A percentile compares a stretch with the other conserved stretches of the same genome.
Evolutionary conservation across 805 yeast species (phyloP).

Genomic region (Wickerhamiella brachini): DNA sequence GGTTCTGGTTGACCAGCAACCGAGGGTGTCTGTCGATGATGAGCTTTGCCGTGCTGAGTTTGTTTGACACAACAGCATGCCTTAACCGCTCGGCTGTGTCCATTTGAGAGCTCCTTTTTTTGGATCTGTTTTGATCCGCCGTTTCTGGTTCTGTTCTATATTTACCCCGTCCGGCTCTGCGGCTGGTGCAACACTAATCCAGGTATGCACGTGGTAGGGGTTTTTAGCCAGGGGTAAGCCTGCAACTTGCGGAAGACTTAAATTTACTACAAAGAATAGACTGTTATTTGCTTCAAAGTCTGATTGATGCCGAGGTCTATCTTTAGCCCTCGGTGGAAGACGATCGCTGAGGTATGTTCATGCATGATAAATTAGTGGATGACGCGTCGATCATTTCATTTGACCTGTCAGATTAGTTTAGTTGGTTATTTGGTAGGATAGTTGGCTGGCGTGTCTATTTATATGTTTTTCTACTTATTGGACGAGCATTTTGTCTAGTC

Average conservation of each 20-base stretch:
- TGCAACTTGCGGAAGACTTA: no score
- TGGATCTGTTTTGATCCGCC: not conserved
- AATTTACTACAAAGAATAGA: no score
- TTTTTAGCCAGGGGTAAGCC: not conserved
- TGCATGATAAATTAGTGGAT: not conserved
- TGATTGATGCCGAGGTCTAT: no score
- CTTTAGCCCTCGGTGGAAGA: no score
- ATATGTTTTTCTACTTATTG: no score
- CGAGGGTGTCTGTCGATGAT: constrained; percentile 57
- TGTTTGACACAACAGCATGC: constrained; percentile 49
- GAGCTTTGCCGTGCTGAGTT: constrained; percentile 47
- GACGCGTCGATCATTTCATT: not conserved
- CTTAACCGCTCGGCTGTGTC: constrained; percentile 59
- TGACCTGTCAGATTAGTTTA: no score
- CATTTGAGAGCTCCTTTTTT: constrained; percentile 28
- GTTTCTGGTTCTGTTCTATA: not conserved
- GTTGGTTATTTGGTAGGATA: no score
- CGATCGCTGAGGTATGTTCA: not conserved
- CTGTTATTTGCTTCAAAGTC: no score
- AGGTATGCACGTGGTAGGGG: not conserved
- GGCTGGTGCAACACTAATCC: not conserved
- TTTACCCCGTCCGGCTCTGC: not conserved
- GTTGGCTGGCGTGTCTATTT: no score
- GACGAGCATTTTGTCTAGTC: no score
- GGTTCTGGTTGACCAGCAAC: constrained; percentile 52